Percentiles rank a stretch among this genome's conserved stretches.
Evolutionary conservation across 1,284 basidiomycete genomes (phyloP).

Genomic region (Irpex sp.): DNA sequence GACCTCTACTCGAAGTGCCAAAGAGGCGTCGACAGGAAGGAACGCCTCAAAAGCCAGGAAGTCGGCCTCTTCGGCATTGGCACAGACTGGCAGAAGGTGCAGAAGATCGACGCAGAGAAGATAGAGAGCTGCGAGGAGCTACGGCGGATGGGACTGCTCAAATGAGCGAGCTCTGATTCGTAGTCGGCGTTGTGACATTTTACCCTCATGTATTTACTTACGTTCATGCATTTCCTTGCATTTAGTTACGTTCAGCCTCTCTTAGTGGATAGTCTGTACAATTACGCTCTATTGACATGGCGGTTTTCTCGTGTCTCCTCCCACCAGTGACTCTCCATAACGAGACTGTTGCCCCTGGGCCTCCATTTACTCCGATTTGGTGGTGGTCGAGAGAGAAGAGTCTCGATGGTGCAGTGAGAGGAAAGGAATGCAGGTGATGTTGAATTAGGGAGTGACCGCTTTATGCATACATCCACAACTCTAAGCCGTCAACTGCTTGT

Average conservation of each 20-base stretch:
- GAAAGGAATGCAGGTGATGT: neutral
- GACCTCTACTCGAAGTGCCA: constrained; percentile 70
- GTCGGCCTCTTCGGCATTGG: constrained; percentile 86
- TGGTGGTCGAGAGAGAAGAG: neutral
- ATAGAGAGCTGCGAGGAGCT: constrained; percentile 75
- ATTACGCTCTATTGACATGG: neutral
- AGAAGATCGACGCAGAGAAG: constrained; percentile 56
- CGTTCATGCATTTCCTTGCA: neutral
- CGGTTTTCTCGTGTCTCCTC: neutral
- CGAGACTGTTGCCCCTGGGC: neutral
- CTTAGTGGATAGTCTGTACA: neutral
- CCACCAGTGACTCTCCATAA: neutral
- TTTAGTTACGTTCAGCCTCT: neutral
- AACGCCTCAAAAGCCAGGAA: constrained; percentile 66
- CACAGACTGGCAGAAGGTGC: constrained; percentile 84
- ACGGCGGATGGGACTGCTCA: constrained; percentile 47
- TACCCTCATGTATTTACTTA: neutral
- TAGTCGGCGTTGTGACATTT: neutral
- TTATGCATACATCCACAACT: constrained; percentile 5
- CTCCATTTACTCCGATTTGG: neutral
- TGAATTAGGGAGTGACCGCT: neutral
- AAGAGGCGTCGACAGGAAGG: constrained; percentile 52
- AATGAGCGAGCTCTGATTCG: constrained; percentile 17
- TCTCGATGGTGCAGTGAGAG: neutral
- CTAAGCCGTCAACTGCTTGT: constrained; percentile 26